phyloP scores from a whole-genome alignment of 139 green algal genomes.

The Tetradesmus lagerheimii region DNA sequence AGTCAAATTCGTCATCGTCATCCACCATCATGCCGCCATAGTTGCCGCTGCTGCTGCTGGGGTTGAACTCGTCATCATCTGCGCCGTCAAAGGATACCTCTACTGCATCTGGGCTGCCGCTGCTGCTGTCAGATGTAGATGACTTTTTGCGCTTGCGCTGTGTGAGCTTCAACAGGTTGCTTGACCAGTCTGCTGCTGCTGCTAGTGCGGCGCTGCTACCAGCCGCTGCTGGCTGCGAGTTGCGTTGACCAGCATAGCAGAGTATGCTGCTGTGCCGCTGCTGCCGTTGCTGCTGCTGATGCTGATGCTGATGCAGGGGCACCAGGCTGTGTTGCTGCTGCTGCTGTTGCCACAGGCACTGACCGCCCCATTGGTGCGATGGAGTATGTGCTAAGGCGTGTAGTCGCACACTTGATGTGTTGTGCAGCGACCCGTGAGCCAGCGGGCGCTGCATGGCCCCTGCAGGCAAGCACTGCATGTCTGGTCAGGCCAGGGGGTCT shows the following conservation, averaged over 20 bases:
- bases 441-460: background rate
- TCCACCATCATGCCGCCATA: constrained; percentile 4
- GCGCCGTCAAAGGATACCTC: background rate
- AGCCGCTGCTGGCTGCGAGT: constrained; percentile 6
- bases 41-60: background rate
- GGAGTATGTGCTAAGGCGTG: background rate
- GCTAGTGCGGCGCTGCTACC: background rate
- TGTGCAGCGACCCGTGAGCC: background rate
- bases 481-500: background rate
- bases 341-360: background rate
- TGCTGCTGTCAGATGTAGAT: background rate
- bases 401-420: background rate
- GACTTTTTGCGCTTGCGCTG: constrained; percentile 38
- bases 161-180: constrained; percentile 26
- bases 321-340: background rate
- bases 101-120: constrained; percentile 2
- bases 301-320: background rate
- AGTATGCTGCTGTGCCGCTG: background rate
- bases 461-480: background rate
- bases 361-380: background rate
- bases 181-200: constrained; percentile 33
- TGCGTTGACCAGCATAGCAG: background rate
- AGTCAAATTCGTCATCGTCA: constrained; percentile 21
- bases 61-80: background rate
- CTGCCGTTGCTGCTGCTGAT: background rate